These are phyloP conservation scores for Tillandsia leiboldiana DNA, from an alignment of 176 grass and related monocot genomes.

Conservation along the genomic window DNA sequence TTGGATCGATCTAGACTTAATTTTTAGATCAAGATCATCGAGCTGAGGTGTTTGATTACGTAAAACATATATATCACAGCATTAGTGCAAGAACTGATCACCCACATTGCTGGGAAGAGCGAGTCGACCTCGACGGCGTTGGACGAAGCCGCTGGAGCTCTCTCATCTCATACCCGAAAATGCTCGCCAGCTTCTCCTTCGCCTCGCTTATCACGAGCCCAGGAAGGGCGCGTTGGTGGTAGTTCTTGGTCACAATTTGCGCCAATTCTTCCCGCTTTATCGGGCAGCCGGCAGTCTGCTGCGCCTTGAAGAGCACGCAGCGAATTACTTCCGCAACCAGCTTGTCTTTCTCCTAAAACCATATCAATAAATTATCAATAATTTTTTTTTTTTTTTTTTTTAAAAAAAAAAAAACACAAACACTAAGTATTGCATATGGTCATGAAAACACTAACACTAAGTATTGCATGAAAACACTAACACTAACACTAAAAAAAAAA, in stretches of 20 bases:
- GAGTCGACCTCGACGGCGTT: constrained; percentile 37
- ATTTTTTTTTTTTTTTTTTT: too few species aligned
- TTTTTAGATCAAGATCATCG: too few species aligned
- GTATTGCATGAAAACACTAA: too few species aligned
- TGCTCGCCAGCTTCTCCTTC: constrained; percentile 42
- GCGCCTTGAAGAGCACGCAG: constrained; percentile 64
- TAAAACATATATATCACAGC: not conserved
- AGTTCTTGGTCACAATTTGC: constrained; percentile 75
- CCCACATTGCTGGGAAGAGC: constrained; percentile 43
- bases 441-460: too few species aligned
- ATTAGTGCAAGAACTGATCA: not conserved
- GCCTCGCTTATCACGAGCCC: constrained; percentile 75
- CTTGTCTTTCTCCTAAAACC: constrained; percentile 68
- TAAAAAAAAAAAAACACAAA: too few species aligned
- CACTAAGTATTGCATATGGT: too few species aligned
- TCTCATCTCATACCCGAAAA: constrained; percentile 86
- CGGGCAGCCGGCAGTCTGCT: constrained; percentile 64
- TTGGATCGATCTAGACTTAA: too few species aligned
- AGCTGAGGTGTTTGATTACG: too few species aligned
- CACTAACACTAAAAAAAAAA: too few species aligned
- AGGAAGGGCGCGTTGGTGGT: constrained; percentile 58
- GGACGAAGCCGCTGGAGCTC: constrained; percentile 64
- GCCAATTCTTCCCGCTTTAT: constrained; percentile 88
- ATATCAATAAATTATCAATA: too few species aligned
- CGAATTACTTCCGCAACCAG: constrained; percentile 81